Percentiles rank a stretch among this genome's conserved stretches.
These are phyloP conservation scores for Hyaloscypha finlandica DNA, from an alignment of 495 filamentous ascomycete species.

Conservation along the genomic window DNA sequence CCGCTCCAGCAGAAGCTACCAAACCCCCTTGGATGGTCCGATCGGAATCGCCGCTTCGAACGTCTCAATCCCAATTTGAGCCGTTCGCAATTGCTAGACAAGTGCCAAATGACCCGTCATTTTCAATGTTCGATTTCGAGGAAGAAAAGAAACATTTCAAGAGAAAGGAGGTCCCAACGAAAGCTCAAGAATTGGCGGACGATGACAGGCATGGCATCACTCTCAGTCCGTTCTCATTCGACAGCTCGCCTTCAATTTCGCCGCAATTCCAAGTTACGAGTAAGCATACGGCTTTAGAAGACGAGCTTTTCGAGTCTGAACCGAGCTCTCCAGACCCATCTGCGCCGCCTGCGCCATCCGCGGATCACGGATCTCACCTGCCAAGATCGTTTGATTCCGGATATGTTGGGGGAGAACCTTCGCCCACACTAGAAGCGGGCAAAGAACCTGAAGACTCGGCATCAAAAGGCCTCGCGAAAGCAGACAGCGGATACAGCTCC, in stretches of 20 bases:
- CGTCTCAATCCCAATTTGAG: not conserved
- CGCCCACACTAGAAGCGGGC: not conserved
- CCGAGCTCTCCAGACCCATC: conserved; percentile 10
- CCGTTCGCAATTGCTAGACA: conserved; percentile 14
- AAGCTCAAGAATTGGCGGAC: conserved; percentile 21
- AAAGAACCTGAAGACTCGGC: conserved; percentile 27
- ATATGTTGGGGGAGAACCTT: conserved; percentile 9
- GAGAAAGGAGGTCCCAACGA: conserved; percentile 15
- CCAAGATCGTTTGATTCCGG: conserved; percentile 28
- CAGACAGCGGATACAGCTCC: conserved; percentile 59
- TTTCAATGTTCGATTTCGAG: conserved; percentile 21
- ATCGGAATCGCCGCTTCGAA: conserved; percentile 27
- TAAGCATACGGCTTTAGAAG: conserved; percentile 49
- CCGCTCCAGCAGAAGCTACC: conserved; percentile 1
- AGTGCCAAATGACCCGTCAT: conserved; percentile 11
- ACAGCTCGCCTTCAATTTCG: conserved; percentile 26
- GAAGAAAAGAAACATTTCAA: conserved; percentile 9
- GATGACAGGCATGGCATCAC: conserved; percentile 36
- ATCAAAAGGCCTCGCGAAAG: conserved; percentile 48
- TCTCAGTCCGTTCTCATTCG: conserved; percentile 37
- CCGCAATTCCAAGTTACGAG: conserved; percentile 44
- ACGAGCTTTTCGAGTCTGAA: conserved; percentile 49
- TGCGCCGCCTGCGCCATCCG: not conserved
- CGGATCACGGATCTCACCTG: not conserved
- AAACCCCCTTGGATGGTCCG: conserved; percentile 22